phyloP scores from a whole-genome alignment of 441 rosid genomes.

The Croton setiger region DNA sequence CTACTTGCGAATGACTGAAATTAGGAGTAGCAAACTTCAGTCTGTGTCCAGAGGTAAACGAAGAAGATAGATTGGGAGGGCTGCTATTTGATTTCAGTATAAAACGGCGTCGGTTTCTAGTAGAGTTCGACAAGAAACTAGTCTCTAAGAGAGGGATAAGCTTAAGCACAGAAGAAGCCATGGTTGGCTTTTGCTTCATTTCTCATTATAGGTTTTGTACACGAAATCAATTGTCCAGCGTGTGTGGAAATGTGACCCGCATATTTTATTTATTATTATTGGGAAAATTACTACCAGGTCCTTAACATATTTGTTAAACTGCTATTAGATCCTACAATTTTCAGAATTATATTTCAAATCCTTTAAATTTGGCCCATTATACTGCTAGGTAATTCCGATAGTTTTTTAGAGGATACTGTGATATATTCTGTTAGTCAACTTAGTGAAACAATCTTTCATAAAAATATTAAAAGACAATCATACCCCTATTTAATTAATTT shows the following conservation, averaged over 20 bases:
- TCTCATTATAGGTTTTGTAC: neutral
- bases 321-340: too few relatives aligned
- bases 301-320: too few relatives aligned
- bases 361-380: too few relatives aligned
- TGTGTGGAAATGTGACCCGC: neutral
- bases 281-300: too few relatives aligned
- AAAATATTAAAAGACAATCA: too few relatives aligned
- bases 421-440: too few relatives aligned
- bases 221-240: neutral
- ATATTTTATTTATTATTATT: neutral
- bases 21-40: constrained; percentile 1
- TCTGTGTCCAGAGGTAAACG: constrained; percentile 4
- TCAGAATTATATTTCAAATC: too few relatives aligned
- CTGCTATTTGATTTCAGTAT: constrained; percentile 12
- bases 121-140: constrained; percentile 16
- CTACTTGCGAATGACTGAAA: constrained; percentile 19
- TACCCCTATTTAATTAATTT: too few relatives aligned
- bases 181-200: neutral
- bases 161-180: constrained; percentile 23
- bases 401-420: too few relatives aligned
- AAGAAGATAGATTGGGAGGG: constrained; percentile 2
- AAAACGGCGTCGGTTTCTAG: neutral
- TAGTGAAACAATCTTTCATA: too few relatives aligned
- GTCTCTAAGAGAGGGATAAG: constrained; percentile 21
- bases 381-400: too few relatives aligned